A percentile compares a stretch with the other conserved stretches of the same genome.
Evolutionary conservation across 441 rosid genomes (phyloP).

Genomic region (Populus hybrid): DNA sequence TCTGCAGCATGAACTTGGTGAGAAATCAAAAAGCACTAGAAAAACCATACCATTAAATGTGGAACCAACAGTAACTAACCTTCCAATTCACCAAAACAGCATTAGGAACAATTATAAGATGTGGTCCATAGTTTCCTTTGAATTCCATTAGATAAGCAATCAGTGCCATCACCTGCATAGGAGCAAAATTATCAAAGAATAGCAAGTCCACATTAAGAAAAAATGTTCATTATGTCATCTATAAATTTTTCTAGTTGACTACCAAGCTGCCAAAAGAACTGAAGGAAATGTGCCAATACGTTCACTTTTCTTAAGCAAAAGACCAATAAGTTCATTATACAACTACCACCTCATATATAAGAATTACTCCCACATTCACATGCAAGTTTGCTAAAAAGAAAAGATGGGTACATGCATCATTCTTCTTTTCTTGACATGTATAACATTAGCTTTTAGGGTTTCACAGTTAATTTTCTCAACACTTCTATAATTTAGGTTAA

Average conservation of each 20-base stretch:
- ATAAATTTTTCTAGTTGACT: neutral
- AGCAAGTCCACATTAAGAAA: neutral
- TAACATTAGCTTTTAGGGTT: neutral
- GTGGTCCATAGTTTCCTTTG: conserved; percentile 99
- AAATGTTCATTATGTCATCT: neutral
- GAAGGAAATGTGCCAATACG: neutral
- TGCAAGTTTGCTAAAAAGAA: neutral
- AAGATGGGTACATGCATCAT: neutral
- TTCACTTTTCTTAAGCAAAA: neutral
- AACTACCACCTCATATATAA: neutral
- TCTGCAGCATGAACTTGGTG: conserved; percentile 50
- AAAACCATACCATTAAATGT: neutral
- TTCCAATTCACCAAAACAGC: conserved; percentile 99
- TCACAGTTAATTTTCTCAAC: neutral
- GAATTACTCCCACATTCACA: neutral
- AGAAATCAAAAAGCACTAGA: conserved; percentile 17
- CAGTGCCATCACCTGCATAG: conserved; percentile 91
- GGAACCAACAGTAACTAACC: conserved; percentile 50
- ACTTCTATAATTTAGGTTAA: neutral
- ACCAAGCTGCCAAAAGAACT: too few species aligned
- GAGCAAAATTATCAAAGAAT: conserved; percentile 8
- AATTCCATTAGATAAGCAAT: conserved; percentile 99
- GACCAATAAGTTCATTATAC: neutral
- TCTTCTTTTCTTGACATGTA: neutral
- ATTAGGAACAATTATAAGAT: conserved; percentile 99